phyloP scores from a whole-genome alignment of 73 alveolate genomes.

The Diophrys appendiculata region DNA sequence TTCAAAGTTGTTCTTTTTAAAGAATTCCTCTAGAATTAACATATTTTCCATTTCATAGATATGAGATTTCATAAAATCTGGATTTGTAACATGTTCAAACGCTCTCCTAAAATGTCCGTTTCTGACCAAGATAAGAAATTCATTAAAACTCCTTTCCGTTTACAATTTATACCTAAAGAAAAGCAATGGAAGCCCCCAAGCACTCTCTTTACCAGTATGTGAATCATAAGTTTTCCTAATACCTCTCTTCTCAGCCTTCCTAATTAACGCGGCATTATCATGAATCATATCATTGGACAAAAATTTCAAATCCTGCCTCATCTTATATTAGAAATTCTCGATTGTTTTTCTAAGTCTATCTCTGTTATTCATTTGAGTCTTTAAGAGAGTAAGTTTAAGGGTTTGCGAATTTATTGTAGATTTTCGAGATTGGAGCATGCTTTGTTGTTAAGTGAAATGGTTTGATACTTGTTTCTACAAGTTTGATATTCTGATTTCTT shows the following conservation, averaged over 20 bases:
- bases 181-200: not conserved
- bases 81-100: not conserved
- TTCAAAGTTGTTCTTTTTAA: slow-evolving; percentile 29
- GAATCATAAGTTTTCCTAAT: not conserved
- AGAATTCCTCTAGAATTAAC: slow-evolving; percentile 44
- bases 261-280: no score
- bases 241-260: not conserved
- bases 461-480: no score
- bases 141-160: slow-evolving; percentile 5
- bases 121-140: slow-evolving; percentile 25
- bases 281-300: no score
- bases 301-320: no score
- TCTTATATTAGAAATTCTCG: no score
- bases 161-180: not conserved
- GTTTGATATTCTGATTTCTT: no score
- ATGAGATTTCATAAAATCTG: slow-evolving; percentile 1
- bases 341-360: no score
- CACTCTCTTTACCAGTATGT: not conserved
- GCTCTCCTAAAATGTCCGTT: slow-evolving; percentile 27
- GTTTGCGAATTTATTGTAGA: no score
- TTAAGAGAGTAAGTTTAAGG: no score
- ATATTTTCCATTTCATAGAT: slow-evolving; percentile 23
- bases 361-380: no score
- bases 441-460: no score
- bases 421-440: no score